Evolutionary conservation across 331 rosid genomes (phyloP), one percentile per base, ranked within the genome.

Genomic region (Rosa hybrid): DNA sequence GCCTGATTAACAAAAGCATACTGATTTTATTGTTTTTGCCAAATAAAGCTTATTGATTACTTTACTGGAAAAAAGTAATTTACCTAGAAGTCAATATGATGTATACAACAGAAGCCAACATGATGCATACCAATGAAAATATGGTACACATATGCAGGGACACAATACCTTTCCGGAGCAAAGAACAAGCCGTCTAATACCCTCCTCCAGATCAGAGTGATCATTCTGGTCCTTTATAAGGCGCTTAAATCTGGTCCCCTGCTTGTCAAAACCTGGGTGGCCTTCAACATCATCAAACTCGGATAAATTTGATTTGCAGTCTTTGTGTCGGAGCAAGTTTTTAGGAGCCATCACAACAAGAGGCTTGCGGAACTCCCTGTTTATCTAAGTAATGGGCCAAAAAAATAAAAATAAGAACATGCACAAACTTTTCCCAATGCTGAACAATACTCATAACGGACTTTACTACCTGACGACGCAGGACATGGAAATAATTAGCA

Each of bases 201-300:
- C 94, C 90, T 89, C 90, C 90, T 96, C 99, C 39, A 78, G 75
- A 76, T 88, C 81, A 75, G 97, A 86, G 83, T 91, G 98, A 65
- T 56, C 49, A 81, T 96, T 93, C 88, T 86, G 97, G 86, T 96
- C 98, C 89, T 91, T 96, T 45, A 96, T 91, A 74, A 96, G 94
- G 44, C 97, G 97, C 87, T 96, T 96, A 85, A 96, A 96, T 90
- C 94, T 87, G 80, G 97, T 96, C 57, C 98, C 98, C 83, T 96
- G 97, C 81, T 96, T 90, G 87, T 96, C 99, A 82, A 91, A 96
- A 81, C 99, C 98, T n/a, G 98, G 91, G 78, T 93, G 99, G 74
- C 99, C 99, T 88, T 88, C 90, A 74, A 91, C 97, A 85, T 96
- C 99, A 86, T 96, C 99, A 63, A 96, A 96, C 88, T 96, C 98